A percentile compares a stretch with the other conserved stretches of the same genome.
phyloP scores from a whole-genome alignment of 345 rosid species.

The Noccaea bulbosa region DNA sequence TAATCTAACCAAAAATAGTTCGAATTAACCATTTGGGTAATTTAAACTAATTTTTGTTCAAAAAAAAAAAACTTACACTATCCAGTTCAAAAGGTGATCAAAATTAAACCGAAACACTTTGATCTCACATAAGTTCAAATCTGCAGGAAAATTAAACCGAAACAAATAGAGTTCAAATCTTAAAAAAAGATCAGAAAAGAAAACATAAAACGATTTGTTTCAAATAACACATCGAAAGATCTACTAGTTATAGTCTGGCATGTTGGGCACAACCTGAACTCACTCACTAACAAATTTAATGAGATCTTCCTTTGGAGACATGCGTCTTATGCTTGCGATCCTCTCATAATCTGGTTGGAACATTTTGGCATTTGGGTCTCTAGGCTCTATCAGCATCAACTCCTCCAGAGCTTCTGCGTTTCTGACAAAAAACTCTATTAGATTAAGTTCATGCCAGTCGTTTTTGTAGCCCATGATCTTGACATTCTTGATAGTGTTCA shows the following conservation, averaged over 20 bases:
- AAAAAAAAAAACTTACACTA: too few species aligned
- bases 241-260: neutral
- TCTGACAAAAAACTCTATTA: slow-evolving; percentile 1
- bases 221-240: neutral
- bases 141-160: neutral
- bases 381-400: neutral
- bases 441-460: slow-evolving; percentile 6
- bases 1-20: too few species aligned
- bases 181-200: neutral
- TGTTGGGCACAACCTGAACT: neutral
- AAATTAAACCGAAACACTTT: neutral
- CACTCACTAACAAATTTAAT: neutral
- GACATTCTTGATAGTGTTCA: neutral
- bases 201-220: neutral
- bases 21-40: too few species aligned
- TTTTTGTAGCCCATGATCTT: slow-evolving; percentile 31
- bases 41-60: too few species aligned
- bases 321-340: neutral
- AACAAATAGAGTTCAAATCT: neutral
- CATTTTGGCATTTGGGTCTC: neutral
- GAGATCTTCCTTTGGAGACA: neutral
- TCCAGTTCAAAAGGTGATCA: too few species aligned
- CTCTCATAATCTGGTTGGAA: neutral
- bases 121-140: neutral
- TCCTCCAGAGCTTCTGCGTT: slow-evolving; percentile 1